Evolutionary conservation across 306 rosid genomes (phyloP), one percentile per base, ranked within the genome.

Genomic region (Nissolia schottii): DNA sequence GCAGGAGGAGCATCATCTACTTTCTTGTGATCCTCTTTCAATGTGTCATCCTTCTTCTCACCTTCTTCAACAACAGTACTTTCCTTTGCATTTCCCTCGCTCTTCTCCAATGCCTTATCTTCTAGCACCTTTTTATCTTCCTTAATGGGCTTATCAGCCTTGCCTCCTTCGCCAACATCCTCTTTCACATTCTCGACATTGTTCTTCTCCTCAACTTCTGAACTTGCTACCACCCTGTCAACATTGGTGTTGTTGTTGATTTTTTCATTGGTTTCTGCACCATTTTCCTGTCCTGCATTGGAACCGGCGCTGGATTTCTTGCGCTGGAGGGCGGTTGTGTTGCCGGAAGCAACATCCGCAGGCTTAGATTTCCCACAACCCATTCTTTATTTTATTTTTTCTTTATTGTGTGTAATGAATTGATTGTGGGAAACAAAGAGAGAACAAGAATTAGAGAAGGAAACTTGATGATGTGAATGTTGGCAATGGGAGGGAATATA

Each of bases 281-380:
- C 66, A n/a, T 46, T 59, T 65, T 77, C 72, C 0, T 24, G 51
- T 18, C 18, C 83, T 53, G 1, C 69, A 49, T 50, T 74, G 62
- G 67, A 23, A 1, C 2, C 40, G 22, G 32, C 64, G 1, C 7
- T 43, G 0, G 92, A 69, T 81, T 81, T 79, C 81, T 79, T 87
- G 81, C 77, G 87, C 50, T 64, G 73, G 60, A 77, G 77, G 71
- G 84, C 1, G 67, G 87, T 31, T 8, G 16, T 82, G 78, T 84
- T 85, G 20, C 71, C 82, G 4, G 95, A 58, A 58, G 83, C 95
- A 40, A 87, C 83, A 15, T 81, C 91, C n/a, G 46, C 91, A 13
- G 51, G 87, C 71, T 94, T 94, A 7, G 99, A 94, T 78, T 94
- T 90, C 67, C 96, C 95, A 63, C 99, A 94, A 56, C 97, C 99